A percentile compares a stretch with the other conserved stretches of the same genome.
phyloP scores from a whole-genome alignment of 106 monocot species.

The Xerophyta viscosa region DNA sequence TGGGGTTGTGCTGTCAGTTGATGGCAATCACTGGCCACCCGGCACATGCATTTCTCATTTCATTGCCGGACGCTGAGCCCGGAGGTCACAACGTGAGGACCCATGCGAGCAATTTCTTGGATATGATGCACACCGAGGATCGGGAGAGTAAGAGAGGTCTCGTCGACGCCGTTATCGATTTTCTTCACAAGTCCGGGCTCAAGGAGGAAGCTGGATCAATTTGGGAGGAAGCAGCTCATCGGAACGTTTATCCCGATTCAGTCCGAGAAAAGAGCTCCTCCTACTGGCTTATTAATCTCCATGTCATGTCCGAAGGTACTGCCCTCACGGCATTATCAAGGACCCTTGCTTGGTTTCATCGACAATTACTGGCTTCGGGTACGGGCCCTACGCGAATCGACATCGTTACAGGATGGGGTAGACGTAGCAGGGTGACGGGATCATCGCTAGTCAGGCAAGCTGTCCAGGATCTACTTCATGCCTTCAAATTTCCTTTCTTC shows the following conservation, averaged over 20 bases:
- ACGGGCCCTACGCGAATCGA: slow-evolving; percentile 49
- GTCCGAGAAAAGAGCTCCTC: slow-evolving; percentile 54
- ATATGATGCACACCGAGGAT: slow-evolving; percentile 85
- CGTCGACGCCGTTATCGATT: slow-evolving; percentile 84
- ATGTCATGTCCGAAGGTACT: slow-evolving; percentile 96
- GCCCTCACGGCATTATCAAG: slow-evolving; percentile 80
- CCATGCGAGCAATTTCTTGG: slow-evolving; percentile 62
- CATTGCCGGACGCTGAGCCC: slow-evolving; percentile 71
- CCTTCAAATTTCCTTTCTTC: slow-evolving; percentile 73
- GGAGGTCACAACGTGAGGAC: slow-evolving; percentile 69
- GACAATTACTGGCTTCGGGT: slow-evolving; percentile 38
- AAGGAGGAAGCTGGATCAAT: slow-evolving; percentile 92
- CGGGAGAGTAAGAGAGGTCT: slow-evolving; percentile 92
- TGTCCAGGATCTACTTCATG: slow-evolving; percentile 57
- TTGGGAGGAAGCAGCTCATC: slow-evolving; percentile 79
- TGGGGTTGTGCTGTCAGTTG: slow-evolving; percentile 43
- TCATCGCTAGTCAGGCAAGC: slow-evolving; percentile 76
- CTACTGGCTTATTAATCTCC: slow-evolving; percentile 90
- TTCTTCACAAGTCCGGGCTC: slow-evolving; percentile 82
- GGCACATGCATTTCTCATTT: slow-evolving; percentile 60
- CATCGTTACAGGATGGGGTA: slow-evolving; percentile 93
- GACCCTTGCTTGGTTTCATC: slow-evolving; percentile 80
- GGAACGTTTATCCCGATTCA: slow-evolving; percentile 85
- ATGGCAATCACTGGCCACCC: slow-evolving; percentile 91
- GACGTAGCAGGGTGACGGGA: slow-evolving; percentile 85